These are phyloP conservation scores for Myxozyma udenii DNA, from an alignment of 805 yeast genomes.

Conservation along the genomic window DNA sequence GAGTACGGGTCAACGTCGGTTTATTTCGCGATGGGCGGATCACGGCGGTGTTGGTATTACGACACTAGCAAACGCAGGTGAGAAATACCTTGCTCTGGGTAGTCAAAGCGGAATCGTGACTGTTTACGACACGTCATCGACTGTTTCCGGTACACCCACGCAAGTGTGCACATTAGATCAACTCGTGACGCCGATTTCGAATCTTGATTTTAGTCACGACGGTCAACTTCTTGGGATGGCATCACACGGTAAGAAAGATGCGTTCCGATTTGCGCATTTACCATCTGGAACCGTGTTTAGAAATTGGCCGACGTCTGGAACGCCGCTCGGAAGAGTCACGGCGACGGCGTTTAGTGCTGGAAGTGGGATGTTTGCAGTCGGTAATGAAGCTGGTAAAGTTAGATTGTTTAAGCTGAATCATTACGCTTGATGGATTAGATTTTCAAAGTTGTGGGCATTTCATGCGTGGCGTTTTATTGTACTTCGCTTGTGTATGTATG, in stretches of 20 bases:
- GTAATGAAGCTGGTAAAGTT: conserved; percentile 86
- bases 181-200: conserved; percentile 74
- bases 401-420: conserved; percentile 87
- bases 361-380: conserved; percentile 79
- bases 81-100: conserved; percentile 87
- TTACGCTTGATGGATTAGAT: conserved; percentile 41
- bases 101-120: conserved; percentile 85
- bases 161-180: conserved; percentile 72
- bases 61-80: conserved; percentile 49
- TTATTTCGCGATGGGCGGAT: conserved; percentile 75
- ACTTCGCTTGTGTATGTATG: too few species aligned
- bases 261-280: conserved; percentile 79
- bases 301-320: conserved; percentile 97
- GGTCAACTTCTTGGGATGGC: conserved; percentile 88
- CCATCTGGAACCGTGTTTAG: conserved; percentile 82
- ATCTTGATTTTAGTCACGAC: conserved; percentile 72
- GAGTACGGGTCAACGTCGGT: conserved; percentile 49
- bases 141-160: conserved; percentile 40
- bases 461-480: background rate
- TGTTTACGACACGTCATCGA: conserved; percentile 56
- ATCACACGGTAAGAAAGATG: conserved; percentile 79
- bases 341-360: conserved; percentile 73
- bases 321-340: conserved; percentile 94
- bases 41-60: conserved; percentile 81
- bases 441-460: too few species aligned